Evolutionary conservation across 177 flowering plant genomes (phyloP).

Genomic region (Vitis hybrid): DNA sequence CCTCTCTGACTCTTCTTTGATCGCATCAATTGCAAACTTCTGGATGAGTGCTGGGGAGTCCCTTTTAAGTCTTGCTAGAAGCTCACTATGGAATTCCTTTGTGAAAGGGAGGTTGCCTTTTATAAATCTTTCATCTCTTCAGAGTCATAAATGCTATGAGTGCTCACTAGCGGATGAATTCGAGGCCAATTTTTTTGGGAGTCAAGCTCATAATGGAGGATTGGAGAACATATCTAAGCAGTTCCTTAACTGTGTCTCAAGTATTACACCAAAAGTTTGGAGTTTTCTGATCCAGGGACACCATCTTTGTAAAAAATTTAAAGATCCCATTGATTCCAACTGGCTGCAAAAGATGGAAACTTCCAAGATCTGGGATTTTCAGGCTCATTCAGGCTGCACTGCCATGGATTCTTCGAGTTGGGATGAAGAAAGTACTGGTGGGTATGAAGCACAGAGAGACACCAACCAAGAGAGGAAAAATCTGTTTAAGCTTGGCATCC

Average conservation of each 20-base stretch:
- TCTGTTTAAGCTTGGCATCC: conserved; percentile 40
- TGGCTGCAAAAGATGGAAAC: conserved; percentile 26
- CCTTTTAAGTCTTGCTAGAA: conserved; percentile 42
- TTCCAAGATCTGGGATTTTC: not conserved
- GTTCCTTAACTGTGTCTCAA: conserved; percentile 34
- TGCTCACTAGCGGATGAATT: conserved; percentile 33
- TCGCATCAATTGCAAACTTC: conserved; percentile 49
- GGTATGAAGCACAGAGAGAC: conserved; percentile 14
- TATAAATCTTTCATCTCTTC: conserved; percentile 9
- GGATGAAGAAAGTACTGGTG: conserved; percentile 1
- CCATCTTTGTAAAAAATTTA: conserved; percentile 27
- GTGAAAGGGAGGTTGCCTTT: not conserved
- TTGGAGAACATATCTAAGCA: conserved; percentile 31
- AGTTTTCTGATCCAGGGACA: conserved; percentile 27
- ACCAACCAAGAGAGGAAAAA: conserved; percentile 12
- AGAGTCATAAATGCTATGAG: conserved; percentile 14
- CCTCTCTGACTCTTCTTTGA: conserved; percentile 49
- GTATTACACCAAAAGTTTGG: conserved; percentile 39
- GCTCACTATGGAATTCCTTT: conserved; percentile 24
- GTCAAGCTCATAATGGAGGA: conserved; percentile 15
- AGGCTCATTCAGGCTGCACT: not conserved
- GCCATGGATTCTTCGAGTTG: conserved; percentile 1
- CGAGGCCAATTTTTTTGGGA: conserved; percentile 2
- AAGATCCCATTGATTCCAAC: conserved; percentile 45
- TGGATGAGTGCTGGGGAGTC: conserved; percentile 66